Conservation (phyloP, 257 asterid species). For the Capsicum baccatum region DNA sequence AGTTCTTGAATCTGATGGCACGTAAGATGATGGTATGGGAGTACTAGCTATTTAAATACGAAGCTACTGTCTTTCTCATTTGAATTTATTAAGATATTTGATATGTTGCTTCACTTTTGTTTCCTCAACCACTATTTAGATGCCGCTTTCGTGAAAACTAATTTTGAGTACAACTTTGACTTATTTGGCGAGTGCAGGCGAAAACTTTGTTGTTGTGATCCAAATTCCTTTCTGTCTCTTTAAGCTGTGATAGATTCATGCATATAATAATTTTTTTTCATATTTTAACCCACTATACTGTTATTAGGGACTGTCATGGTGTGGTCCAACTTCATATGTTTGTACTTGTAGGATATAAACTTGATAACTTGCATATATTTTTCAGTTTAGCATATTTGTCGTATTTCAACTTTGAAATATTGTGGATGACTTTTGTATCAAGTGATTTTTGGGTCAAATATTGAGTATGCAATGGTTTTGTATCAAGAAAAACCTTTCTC, state of each 20-base stretch:
- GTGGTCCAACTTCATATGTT: background rate
- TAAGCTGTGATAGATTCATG: background rate
- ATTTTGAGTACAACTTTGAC: background rate
- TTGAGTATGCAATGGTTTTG: background rate
- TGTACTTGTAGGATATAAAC: background rate
- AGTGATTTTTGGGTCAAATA: slow-evolving; percentile 16
- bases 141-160: background rate
- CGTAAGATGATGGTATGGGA: slow-evolving; percentile 59
- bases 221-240: slow-evolving; percentile 7
- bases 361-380: background rate
- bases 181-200: background rate
- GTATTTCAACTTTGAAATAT: background rate
- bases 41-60: background rate
- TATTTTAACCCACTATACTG: background rate
- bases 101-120: background rate
- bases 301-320: background rate
- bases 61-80: background rate
- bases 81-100: background rate
- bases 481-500: background rate
- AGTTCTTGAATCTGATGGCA: slow-evolving; percentile 74
- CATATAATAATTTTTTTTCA: background rate
- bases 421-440: background rate
- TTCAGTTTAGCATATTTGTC: background rate
- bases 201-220: background rate
- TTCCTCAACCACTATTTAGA: background rate